phyloP scores from a whole-genome alignment of 2,329 filamentous ascomycete genomes.

The Fusarium pseudoanthophilum region DNA sequence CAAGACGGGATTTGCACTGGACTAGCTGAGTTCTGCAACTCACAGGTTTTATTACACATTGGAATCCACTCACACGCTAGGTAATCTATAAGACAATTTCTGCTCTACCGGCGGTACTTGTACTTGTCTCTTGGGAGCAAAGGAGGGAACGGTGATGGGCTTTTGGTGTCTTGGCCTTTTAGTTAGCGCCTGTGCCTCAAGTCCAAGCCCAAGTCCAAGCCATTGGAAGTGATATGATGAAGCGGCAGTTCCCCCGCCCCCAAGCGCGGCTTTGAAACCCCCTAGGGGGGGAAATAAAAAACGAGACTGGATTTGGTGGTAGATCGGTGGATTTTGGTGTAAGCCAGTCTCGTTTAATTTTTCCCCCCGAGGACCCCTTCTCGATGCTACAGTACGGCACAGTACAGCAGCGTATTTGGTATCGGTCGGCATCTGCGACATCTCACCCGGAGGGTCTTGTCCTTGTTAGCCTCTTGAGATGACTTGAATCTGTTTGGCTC shows the following conservation, averaged over 20 bases:
- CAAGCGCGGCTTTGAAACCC: conserved; percentile 14
- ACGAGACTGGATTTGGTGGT: too few species aligned
- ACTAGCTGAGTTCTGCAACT: conserved; percentile 16
- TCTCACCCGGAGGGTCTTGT: neutral
- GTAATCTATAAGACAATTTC: conserved; percentile 9
- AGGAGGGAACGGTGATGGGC: conserved; percentile 8
- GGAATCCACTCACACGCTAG: conserved; percentile 8
- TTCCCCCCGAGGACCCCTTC: too few species aligned
- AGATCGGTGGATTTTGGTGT: too few species aligned
- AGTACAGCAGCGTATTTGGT: neutral
- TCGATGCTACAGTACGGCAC: neutral
- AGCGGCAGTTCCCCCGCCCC: conserved; percentile 10
- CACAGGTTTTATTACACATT: conserved; percentile 1
- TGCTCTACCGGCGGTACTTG: neutral
- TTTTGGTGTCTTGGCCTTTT: conserved; percentile 25
- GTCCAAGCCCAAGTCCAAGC: neutral
- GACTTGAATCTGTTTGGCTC: conserved; percentile 3
- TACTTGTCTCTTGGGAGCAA: conserved; percentile 5
- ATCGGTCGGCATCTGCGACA: conserved; percentile 11
- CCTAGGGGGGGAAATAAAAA: too few species aligned
- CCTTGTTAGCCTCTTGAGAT: neutral
- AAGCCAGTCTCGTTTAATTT: too few species aligned
- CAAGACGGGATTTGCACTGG: conserved; percentile 12
- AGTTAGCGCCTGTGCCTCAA: conserved; percentile 12
- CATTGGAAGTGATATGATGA: neutral